phyloP scores from a whole-genome alignment of 768 basidiomycete species.

The Trametes maxima region DNA sequence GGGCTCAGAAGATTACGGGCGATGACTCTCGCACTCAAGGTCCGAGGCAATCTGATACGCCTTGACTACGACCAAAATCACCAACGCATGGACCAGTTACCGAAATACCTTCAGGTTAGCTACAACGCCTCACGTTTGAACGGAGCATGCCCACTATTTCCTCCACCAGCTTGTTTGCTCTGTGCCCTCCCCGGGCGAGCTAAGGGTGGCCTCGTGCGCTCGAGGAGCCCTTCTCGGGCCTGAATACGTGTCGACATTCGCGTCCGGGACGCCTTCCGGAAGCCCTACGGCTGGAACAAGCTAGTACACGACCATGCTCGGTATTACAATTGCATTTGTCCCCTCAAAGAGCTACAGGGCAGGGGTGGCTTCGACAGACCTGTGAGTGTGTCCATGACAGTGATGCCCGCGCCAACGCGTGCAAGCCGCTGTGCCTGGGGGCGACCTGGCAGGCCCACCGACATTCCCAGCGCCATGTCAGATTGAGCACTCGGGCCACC shows the following conservation, averaged over 20 bases:
- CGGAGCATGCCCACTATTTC: too few relatives aligned
- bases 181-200: too few relatives aligned
- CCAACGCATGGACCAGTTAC: too few relatives aligned
- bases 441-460: background rate
- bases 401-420: background rate
- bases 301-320: background rate
- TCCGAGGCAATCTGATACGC: too few relatives aligned
- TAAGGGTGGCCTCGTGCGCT: background rate
- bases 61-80: too few relatives aligned
- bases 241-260: background rate
- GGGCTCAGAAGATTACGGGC: too few relatives aligned
- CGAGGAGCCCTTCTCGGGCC: background rate
- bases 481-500: slow-evolving; percentile 1
- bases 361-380: slow-evolving; percentile 6
- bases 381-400: background rate
- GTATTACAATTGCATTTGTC: slow-evolving; percentile 2
- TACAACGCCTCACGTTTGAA: too few relatives aligned
- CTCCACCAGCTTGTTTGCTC: too few relatives aligned
- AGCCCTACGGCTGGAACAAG: background rate
- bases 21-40: too few relatives aligned
- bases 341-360: slow-evolving; percentile 12
- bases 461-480: slow-evolving; percentile 11
- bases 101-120: too few relatives aligned
- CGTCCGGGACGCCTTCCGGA: background rate
- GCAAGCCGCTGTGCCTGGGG: slow-evolving; percentile 7